A percentile compares a stretch with the other conserved stretches of the same genome.
Evolutionary conservation across 2,329 filamentous ascomycete genomes (phyloP).

Genomic region (Penicillium sp.): DNA sequence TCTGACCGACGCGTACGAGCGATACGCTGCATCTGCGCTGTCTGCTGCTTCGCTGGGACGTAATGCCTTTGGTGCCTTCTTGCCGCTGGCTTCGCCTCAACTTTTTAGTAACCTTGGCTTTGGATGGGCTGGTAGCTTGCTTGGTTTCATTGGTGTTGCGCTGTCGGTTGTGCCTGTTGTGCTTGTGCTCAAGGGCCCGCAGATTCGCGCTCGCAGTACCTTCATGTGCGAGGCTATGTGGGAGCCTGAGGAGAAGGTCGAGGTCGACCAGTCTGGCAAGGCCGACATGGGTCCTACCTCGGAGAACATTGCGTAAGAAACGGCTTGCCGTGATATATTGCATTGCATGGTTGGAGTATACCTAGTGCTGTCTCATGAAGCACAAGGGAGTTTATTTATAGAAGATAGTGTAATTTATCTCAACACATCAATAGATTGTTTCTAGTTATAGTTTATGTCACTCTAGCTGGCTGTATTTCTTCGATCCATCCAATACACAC

Average conservation of each 20-base stretch:
- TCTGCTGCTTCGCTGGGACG: constrained; percentile 48
- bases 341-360: not conserved
- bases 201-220: constrained; percentile 32
- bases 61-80: constrained; percentile 46
- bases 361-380: not conserved
- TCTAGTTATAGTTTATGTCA: not conserved
- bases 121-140: constrained; percentile 45
- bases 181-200: constrained; percentile 42
- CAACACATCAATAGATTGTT: constrained; percentile 2
- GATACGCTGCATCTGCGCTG: constrained; percentile 49
- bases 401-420: not conserved
- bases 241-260: constrained; percentile 15
- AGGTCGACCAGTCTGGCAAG: constrained; percentile 11
- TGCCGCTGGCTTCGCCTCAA: constrained; percentile 46
- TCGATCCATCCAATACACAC: constrained; percentile 16
- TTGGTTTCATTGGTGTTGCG: constrained; percentile 45
- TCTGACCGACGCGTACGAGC: constrained; percentile 50
- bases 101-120: constrained; percentile 45
- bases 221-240: constrained; percentile 31
- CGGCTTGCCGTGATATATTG: not conserved
- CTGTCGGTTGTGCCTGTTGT: constrained; percentile 44
- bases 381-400: not conserved
- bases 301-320: not conserved
- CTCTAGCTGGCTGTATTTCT: constrained; percentile 6
- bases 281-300: not conserved